These are phyloP conservation scores for Funneliformis geosporum DNA, from an alignment of 192 early-diverging fungal species.

Conservation along the genomic window DNA sequence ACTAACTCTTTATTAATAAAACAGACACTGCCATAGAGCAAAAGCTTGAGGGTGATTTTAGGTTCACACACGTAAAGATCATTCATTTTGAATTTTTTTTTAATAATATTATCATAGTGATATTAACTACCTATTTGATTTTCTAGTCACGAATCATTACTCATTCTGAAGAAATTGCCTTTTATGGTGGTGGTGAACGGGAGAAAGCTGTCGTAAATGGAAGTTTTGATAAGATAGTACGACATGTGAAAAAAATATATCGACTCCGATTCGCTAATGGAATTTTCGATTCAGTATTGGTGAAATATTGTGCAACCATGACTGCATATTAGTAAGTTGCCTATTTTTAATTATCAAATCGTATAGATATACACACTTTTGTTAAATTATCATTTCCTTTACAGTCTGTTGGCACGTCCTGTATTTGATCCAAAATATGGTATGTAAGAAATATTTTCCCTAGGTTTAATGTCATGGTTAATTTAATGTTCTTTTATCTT, in stretches of 20 bases:
- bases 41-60: constrained; percentile 78
- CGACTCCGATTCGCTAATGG: constrained; percentile 62
- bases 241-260: constrained; percentile 61
- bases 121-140: not conserved
- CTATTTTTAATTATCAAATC: not conserved
- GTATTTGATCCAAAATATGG: constrained; percentile 61
- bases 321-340: constrained; percentile 62
- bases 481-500: constrained; percentile 8
- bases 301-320: constrained; percentile 69
- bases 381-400: constrained; percentile 31
- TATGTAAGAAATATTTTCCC: constrained; percentile 29
- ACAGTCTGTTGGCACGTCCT: constrained; percentile 58
- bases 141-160: constrained; percentile 72
- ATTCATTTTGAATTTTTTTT: not conserved
- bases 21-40: constrained; percentile 75
- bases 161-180: constrained; percentile 82
- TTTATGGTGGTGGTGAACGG: constrained; percentile 68
- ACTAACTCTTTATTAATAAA: not conserved
- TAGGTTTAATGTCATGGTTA: not conserved
- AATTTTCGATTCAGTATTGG: constrained; percentile 64
- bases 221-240: constrained; percentile 60
- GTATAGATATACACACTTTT: too few relatives aligned
- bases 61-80: constrained; percentile 67
- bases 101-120: not conserved
- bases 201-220: constrained; percentile 69